Conservation (phyloP, 164 flowering plant genomes). For the Akebia trifoliata region DNA sequence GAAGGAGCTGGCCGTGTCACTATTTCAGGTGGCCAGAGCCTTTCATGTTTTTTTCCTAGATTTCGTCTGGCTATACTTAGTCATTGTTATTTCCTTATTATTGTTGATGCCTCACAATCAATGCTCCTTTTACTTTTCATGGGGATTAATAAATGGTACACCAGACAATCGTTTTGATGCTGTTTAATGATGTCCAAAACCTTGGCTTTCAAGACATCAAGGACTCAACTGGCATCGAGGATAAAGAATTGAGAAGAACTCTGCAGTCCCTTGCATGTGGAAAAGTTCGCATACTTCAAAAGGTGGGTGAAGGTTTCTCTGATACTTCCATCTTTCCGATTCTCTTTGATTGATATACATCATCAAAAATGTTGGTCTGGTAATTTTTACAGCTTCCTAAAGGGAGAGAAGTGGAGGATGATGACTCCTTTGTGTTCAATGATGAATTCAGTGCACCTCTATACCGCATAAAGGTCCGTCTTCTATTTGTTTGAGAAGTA, state of each 20-base stretch:
- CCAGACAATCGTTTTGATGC: constrained; percentile 87
- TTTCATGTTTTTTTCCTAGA: constrained; percentile 4
- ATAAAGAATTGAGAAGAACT: constrained; percentile 83
- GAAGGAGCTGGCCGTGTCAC: constrained; percentile 90
- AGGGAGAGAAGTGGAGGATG: constrained; percentile 84
- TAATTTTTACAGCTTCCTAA: constrained; percentile 54
- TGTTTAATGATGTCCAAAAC: constrained; percentile 75
- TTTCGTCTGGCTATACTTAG: neutral
- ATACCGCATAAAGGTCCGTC: constrained; percentile 71
- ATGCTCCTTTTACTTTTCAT: constrained; percentile 1
- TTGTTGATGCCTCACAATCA: neutral
- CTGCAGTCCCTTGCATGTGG: constrained; percentile 91
- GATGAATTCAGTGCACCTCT: constrained; percentile 81
- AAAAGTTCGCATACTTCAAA: constrained; percentile 79
- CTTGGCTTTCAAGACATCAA: constrained; percentile 81
- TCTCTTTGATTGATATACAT: neutral
- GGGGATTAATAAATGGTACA: constrained; percentile 6
- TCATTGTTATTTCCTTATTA: neutral
- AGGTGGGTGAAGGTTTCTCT: constrained; percentile 38
- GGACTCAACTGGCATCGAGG: constrained; percentile 84
- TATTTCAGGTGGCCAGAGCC: constrained; percentile 60
- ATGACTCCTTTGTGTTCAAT: constrained; percentile 71
- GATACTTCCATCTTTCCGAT: neutral
- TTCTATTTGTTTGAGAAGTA: neutral
- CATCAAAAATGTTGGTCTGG: neutral